Evolutionary conservation across 2,329 filamentous ascomycete species (phyloP), one percentile per base, ranked within the genome.

Genomic region (Ascocoryne sarcoides): DNA sequence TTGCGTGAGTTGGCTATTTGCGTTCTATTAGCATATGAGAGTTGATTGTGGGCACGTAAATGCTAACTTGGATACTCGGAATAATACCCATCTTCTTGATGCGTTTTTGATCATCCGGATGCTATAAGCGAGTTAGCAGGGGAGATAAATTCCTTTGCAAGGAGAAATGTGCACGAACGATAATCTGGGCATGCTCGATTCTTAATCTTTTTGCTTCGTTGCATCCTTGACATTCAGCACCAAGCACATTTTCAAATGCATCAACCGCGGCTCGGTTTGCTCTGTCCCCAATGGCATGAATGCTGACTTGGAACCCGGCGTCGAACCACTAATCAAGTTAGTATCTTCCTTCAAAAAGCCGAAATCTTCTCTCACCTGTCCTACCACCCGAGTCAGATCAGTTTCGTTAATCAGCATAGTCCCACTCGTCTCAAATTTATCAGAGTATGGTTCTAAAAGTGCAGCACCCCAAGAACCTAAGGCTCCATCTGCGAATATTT

Each of bases 391-490:
- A 1, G 67, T 68, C 38, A 84, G 64, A 3, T 70, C 68, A 0
- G 71, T 72, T n/a, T 73, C 70, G 54, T 82, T 80, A 39, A 83
- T 73, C 21, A 84, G 69, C 36, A 84, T 72, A 0, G 77, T 81
- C 10, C 81, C 81, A 0, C 68, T 72, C 0, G 70, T 75, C 43
- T 70, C 69, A 2, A 71, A 69, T 14, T 75, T 75, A 56, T 85
- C 81, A 18, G 66, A 65, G 59, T 84, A 85, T 0, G 80, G 80
- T 8, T 81, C 76, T n/a, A 84, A 66, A 66, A 85, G 69, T 32
- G 81, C 80, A 42, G 76, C 80, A 19, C 81, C 81, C 79, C 80
- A 84, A 56, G 75, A 80, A 4, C 81, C 80, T 1, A 84, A 65
- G 2, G 80, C 80, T 16, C 80, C 81, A 52, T 85, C 79, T 7